Evolutionary conservation across 768 basidiomycete species (phyloP).

Genomic region (Lactifluus pinguis): DNA sequence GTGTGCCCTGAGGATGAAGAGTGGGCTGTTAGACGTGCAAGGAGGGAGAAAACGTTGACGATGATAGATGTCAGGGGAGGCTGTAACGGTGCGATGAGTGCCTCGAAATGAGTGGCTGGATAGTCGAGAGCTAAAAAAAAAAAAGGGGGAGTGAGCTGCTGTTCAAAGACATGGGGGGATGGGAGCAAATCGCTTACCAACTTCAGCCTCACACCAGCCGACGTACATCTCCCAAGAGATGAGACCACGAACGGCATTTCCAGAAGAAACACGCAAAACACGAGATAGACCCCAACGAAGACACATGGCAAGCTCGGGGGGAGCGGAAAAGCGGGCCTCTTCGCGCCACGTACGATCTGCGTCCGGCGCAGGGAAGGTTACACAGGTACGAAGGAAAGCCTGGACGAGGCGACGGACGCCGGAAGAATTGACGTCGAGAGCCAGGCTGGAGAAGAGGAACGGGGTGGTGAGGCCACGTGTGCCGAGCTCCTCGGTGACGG

Average conservation of each 20-base stretch:
- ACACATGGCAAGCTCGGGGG: constrained; percentile 85
- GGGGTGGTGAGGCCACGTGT: constrained; percentile 74
- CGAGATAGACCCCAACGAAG: constrained; percentile 88
- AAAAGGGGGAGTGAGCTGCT: constrained; percentile 1
- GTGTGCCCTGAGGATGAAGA: constrained; percentile 82
- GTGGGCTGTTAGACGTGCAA: constrained; percentile 76
- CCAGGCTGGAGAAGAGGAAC: constrained; percentile 83
- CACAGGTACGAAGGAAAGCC: constrained; percentile 67
- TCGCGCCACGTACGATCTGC: constrained; percentile 59
- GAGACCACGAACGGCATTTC: constrained; percentile 72
- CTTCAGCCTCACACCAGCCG: constrained; percentile 75
- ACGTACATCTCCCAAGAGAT: constrained; percentile 79
- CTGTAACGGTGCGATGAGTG: constrained; percentile 49
- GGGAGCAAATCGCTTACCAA: constrained; percentile 42
- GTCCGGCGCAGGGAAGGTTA: constrained; percentile 22
- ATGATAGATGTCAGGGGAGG: constrained; percentile 51
- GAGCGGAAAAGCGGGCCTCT: constrained; percentile 75
- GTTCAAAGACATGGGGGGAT: background rate
- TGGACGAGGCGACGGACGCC: constrained; percentile 69
- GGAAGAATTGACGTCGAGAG: constrained; percentile 74
- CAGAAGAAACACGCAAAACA: constrained; percentile 59
- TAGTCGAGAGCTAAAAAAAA: constrained; percentile 56
- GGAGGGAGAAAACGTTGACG: constrained; percentile 65
- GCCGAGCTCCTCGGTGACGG: constrained; percentile 59
- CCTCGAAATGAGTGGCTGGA: constrained; percentile 62